phyloP scores from a whole-genome alignment of 805 yeast species.

The Yamadazyma endophytica region DNA sequence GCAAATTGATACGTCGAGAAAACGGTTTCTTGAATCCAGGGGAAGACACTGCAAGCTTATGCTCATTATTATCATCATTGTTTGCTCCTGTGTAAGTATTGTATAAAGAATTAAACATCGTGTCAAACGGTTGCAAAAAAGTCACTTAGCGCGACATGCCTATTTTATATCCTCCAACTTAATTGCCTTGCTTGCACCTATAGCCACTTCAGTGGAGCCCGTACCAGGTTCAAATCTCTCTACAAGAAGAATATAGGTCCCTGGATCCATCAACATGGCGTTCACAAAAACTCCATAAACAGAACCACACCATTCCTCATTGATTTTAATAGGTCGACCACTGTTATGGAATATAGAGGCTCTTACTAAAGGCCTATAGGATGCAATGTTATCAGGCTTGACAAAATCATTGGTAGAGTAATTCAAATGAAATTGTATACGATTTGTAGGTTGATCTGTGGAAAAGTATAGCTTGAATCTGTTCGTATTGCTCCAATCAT shows the following conservation, averaged over 20 bases:
- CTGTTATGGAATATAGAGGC: conserved; percentile 38
- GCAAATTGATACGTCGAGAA: no score
- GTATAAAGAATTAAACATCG: conserved; percentile 1
- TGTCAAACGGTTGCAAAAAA: conserved; percentile 1
- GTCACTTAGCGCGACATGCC: background rate
- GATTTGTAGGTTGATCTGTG: conserved; percentile 15
- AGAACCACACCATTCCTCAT: conserved; percentile 37
- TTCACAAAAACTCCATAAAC: conserved; percentile 43
- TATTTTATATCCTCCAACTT: no score
- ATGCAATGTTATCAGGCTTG: conserved; percentile 11
- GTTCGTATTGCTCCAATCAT: conserved; percentile 39
- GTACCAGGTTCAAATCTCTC: conserved; percentile 48
- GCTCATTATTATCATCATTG: no score
- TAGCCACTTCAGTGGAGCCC: conserved; percentile 33
- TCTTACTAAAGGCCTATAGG: conserved; percentile 45
- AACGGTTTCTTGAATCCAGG: no score
- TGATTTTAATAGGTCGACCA: conserved; percentile 27
- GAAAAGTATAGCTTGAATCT: conserved; percentile 31
- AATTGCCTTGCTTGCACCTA: conserved; percentile 33
- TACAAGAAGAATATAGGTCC: conserved; percentile 35
- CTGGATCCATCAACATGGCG: conserved; percentile 19
- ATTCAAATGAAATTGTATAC: conserved; percentile 21
- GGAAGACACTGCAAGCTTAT: no score
- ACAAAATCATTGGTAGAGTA: conserved; percentile 13
- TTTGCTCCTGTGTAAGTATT: no score